Evolutionary conservation across 371 early-diverging fungal genomes (phyloP).

Genomic region (Mucor mucedo): DNA sequence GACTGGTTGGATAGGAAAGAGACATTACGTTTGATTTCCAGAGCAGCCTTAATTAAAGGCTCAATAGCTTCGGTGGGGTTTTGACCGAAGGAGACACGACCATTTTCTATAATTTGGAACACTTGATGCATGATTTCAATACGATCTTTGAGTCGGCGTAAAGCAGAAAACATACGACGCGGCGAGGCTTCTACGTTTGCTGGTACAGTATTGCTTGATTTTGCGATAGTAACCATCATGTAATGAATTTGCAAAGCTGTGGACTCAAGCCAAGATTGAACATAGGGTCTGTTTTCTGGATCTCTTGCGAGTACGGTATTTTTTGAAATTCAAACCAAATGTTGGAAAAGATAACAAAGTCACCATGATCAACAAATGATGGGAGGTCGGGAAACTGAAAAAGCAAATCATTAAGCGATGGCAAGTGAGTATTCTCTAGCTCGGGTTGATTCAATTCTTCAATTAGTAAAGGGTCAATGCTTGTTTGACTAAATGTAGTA

Average conservation of each 20-base stretch:
- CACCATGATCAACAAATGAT: constrained; percentile 29
- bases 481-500: not conserved
- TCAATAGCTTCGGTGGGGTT: constrained; percentile 15
- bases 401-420: constrained; percentile 22
- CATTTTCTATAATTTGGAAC: constrained; percentile 26
- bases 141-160: constrained; percentile 23
- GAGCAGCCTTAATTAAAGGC: constrained; percentile 9
- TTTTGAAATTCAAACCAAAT: constrained; percentile 37
- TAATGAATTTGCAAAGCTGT: constrained; percentile 20
- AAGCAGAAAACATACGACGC: constrained; percentile 29
- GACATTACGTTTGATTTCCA: not conserved
- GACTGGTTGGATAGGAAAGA: not conserved
- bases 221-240: constrained; percentile 7
- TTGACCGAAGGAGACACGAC: constrained; percentile 18
- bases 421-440: not conserved
- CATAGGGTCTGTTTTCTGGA: constrained; percentile 7
- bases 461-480: not conserved
- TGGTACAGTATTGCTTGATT: not conserved
- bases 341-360: constrained; percentile 29
- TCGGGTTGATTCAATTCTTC: not conserved
- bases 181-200: constrained; percentile 12
- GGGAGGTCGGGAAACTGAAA: constrained; percentile 36
- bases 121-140: constrained; percentile 27
- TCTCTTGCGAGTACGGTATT: constrained; percentile 24
- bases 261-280: constrained; percentile 22